Evolutionary conservation across 2,329 filamentous ascomycete genomes (phyloP), one percentile per base, ranked within the genome.

Genomic region (Torrubiella hemipterigena): DNA sequence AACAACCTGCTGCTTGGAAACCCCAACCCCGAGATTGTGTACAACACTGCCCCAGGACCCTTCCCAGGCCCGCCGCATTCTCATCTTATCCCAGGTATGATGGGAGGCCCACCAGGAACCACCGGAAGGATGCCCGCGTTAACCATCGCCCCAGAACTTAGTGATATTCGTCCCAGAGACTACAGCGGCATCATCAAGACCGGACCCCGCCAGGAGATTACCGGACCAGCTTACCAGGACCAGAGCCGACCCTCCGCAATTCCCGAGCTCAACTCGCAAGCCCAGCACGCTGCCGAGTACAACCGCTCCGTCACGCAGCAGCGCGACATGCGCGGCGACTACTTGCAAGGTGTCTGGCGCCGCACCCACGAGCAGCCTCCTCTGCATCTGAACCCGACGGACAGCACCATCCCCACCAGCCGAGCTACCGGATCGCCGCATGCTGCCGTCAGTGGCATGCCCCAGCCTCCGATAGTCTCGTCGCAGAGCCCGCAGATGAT

Each of bases 191-290:
- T 94, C 41, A 59, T 73, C 38, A 73, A 73, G 49, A 77, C 82
- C 38, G 81, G 85, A 32, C 82, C 86, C 15, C 76, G 89, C 41
- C 91, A 95, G 57, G 91, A 96, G 50, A 76, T 95, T 39, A 76
- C 81, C 11, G 91, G 87, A 16, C 77, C 81, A 22, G 68, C 86
- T 8, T 98, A 95, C 57, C 80, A 89, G 54, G 91, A 96, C 51
- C 72, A 85, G 44, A 83, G 79, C 7, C 77, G 87, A 50, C 67
- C 84, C 9, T 82, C 79, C 40, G 73, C 78, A 18, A 68, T 83
- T 17, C 66, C 73, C 28, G 89, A 96, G 46, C 75, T 96, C 32
- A 67, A 91, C 41, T 80, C 81, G 27, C 86, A 95, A 54, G 84
- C 86, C 17, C 76, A 84, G 30, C 84, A 93, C 40, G 81, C 89